A percentile compares a stretch with the other conserved stretches of the same genome.
Conservation (phyloP, 1,284 basidiomycete genomes). For the Dichomitus squalens region DNA sequence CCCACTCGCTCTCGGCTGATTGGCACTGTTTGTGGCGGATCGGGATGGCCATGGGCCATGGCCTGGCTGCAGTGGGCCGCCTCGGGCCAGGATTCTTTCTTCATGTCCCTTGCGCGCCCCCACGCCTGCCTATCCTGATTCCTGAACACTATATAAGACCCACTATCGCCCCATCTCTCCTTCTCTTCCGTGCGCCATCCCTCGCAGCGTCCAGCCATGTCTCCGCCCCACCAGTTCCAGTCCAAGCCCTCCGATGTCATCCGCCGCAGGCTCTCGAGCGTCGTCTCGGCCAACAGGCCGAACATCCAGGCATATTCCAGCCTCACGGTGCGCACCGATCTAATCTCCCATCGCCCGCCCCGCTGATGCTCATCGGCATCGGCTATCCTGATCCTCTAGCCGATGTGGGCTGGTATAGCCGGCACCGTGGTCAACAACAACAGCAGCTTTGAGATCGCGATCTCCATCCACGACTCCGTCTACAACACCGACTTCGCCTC, state of each 20-base stretch:
- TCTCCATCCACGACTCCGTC: constrained; percentile 80
- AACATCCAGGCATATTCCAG: constrained; percentile 57
- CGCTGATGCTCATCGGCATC: constrained; percentile 15
- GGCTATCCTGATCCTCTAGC: constrained; percentile 42
- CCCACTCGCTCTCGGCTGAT: background rate
- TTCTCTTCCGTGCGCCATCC: constrained; percentile 6
- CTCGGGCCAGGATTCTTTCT: background rate
- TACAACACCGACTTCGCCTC: constrained; percentile 78
- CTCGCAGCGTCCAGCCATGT: constrained; percentile 37
- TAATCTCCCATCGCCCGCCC: constrained; percentile 21
- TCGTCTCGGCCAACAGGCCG: constrained; percentile 49
- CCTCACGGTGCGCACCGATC: constrained; percentile 53
- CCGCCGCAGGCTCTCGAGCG: constrained; percentile 67
- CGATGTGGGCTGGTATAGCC: constrained; percentile 83
- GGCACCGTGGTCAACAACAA: constrained; percentile 60
- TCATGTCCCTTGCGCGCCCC: constrained; percentile 6
- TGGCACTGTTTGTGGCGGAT: background rate
- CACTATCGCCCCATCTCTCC: constrained; percentile 16
- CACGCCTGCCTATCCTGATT: constrained; percentile 4
- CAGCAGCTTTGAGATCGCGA: constrained; percentile 64
- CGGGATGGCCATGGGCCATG: constrained; percentile 1
- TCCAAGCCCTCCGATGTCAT: constrained; percentile 63
- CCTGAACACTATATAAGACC: constrained; percentile 21
- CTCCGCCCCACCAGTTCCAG: constrained; percentile 49
- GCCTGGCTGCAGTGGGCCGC: background rate